Base-by-base conservation (phyloP, 257 asterid genomes). In the Parsonsia alboflavescens region DNA sequence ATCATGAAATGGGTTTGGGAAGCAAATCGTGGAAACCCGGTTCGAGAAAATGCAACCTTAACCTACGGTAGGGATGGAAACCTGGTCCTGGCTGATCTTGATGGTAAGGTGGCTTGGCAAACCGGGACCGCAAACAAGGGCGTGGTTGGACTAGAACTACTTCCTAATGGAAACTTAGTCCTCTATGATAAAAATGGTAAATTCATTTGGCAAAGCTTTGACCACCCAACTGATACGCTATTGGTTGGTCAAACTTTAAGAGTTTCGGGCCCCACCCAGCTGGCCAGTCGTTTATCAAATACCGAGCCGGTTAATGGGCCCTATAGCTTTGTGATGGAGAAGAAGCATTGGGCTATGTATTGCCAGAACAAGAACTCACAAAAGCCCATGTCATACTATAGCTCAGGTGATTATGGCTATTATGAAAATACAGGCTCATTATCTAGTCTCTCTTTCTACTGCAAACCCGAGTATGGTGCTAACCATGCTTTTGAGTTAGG, bases 401-500 rank as follows among this genome's bases (percentile, higher is more conserved):
- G 62, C 52, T 68, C 82, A 3, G 75, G 57, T 62, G 80, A 82
- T 8, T 79, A 77, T 68, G 84, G 81, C 9, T 59, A 24, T 28
- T 26, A 10, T 6, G 46, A 70, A 16, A 80, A 77, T 30, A 70
- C 54, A 1, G 78, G 78, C 50, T 21, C 68, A 53, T 72, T 74
- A 45, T 78, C 64, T 8, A 39, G 53, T 68, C 75, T 80, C 45
- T 75, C 0, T 9, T 86, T 86, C 69, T 77, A 75, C 24, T 58
- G 73, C 44, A 59, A 11, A 8, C 69, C 80, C 6, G 79, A 75
- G 24, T 24, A 74, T 10, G 76, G 39, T 6, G 71, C 13, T 7
- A 81, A 63, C 59, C 49, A 65, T 22, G 82, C 82, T 9, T 86
- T 78, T 33, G 88, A 84, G 78, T 78, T 84, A 7, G 85, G 81